Evolutionary conservation across 2,329 filamentous ascomycete species (phyloP), one percentile per base, ranked within the genome.

Genomic region (Pseudogymnoascus sp.): DNA sequence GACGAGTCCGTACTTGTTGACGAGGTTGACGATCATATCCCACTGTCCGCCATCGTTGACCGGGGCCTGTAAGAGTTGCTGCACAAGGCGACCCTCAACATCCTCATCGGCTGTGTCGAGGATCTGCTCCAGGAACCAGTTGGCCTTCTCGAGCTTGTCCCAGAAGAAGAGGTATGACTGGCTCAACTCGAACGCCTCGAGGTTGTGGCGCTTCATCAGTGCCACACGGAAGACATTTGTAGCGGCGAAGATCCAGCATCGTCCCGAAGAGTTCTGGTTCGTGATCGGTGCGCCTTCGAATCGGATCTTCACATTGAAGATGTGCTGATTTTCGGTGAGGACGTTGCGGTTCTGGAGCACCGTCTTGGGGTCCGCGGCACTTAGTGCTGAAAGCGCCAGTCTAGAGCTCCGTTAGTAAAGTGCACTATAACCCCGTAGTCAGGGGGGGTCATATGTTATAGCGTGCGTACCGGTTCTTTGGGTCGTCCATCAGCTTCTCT

Each of bases 171-270:
- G 82, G 71, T 96, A 96, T 1, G 88, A 82, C 76, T 96, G 92
- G 31, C 88, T 92, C n/a, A 96, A 80, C 79, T 96, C 90, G 70
- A 96, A 96, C 62, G 83, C 80, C 56, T 87, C 83, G 18, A 96
- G 83, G 66, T 86, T 84, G 75, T 96, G 89, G 70, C 88, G 88
- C 75, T 90, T 88, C 88, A 95, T 93, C 56, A 96, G 80, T 0
- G 91, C 88, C n/a, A 96, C 83, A 28, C 92, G 88, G 77, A 96
- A 95, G 63, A 96, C 87, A 69, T 96, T 96, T n/a, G 90, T 95
- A 3, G 89, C 86, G 0, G 92, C 92, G 69, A 96, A 96, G 66
- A 96, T 84, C 92, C 92, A 96, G 80, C 92, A 96, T 67, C 92
- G 83, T 6, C 91, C 92, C 1, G 88, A 92, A 6, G 84, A 84